phyloP scores from a whole-genome alignment of 2,329 filamentous ascomycete genomes.

The Tolypocladium guangdongense region DNA sequence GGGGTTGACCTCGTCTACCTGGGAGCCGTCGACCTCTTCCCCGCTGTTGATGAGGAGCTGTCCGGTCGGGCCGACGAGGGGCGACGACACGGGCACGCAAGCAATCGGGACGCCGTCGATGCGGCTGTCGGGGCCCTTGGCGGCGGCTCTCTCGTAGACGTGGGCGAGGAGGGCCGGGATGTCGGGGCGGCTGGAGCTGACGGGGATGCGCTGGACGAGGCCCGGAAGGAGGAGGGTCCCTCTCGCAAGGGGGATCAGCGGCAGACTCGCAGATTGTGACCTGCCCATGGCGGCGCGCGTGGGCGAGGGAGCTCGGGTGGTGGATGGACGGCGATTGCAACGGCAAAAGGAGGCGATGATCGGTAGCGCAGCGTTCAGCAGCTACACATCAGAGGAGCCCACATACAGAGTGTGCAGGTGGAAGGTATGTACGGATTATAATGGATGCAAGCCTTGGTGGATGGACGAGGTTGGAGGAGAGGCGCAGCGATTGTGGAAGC shows the following conservation, averaged over 20 bases:
- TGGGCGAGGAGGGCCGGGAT: conserved; percentile 79
- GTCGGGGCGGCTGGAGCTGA: conserved; percentile 70
- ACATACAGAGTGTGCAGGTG: neutral
- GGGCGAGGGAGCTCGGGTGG: neutral
- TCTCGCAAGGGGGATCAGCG: conserved; percentile 72
- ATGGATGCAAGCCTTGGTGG: neutral
- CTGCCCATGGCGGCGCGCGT: conserved; percentile 22
- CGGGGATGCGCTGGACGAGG: conserved; percentile 72
- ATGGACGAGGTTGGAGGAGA: neutral
- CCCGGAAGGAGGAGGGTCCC: conserved; percentile 78
- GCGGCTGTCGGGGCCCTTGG: conserved; percentile 52
- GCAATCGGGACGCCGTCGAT: conserved; percentile 66
- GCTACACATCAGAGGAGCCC: neutral
- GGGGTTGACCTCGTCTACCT: conserved; percentile 40
- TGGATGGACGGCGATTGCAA: conserved; percentile 1
- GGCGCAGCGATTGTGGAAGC: neutral
- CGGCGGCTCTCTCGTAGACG: conserved; percentile 66
- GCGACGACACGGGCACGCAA: conserved; percentile 76
- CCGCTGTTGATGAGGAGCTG: conserved; percentile 62
- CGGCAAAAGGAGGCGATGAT: neutral
- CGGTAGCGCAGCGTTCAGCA: neutral
- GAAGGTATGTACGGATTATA: neutral
- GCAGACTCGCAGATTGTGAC: conserved; percentile 41
- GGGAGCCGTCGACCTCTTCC: conserved; percentile 34
- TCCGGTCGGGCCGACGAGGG: conserved; percentile 61